Percentiles rank a stretch among this genome's conserved stretches.
phyloP scores from a whole-genome alignment of 2,329 filamentous ascomycete species.

The Raffaelea arxii region DNA sequence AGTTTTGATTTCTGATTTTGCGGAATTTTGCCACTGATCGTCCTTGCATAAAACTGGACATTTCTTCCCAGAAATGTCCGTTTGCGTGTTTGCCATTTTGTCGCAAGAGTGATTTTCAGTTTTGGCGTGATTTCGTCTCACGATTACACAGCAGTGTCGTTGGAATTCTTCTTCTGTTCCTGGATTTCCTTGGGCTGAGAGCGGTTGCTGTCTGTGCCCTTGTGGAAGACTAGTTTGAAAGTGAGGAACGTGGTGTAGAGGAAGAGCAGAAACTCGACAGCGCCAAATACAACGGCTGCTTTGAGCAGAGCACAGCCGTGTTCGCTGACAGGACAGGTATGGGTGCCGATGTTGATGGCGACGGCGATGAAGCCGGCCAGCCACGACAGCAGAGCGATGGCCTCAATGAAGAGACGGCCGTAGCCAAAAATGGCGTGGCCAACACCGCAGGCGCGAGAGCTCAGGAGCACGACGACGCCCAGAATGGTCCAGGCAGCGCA shows the following conservation, averaged over 20 bases:
- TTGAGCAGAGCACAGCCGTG: neutral
- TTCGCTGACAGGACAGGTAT: neutral
- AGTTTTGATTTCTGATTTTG: too few species aligned
- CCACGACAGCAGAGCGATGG: constrained; percentile 1
- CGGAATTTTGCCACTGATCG: too few species aligned
- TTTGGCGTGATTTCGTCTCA: too few species aligned
- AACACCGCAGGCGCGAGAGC: neutral
- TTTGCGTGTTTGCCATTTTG: too few species aligned
- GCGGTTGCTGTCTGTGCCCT: too few species aligned
- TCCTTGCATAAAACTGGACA: too few species aligned
- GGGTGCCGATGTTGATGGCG: constrained; percentile 1
- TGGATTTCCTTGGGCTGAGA: too few species aligned
- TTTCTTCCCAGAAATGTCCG: too few species aligned
- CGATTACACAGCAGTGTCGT: too few species aligned
- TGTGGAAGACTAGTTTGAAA: neutral
- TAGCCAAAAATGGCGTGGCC: neutral
- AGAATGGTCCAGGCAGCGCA: neutral
- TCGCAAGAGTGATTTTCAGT: too few species aligned
- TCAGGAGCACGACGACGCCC: neutral
- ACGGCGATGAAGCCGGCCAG: constrained; percentile 3
- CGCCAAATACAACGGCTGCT: constrained; percentile 1
- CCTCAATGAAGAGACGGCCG: neutral
- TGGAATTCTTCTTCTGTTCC: too few species aligned
- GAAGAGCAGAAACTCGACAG: constrained; percentile 1
- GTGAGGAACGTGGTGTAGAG: neutral